Conservation (phyloP, 257 asterid genomes). For the Solanum peruvianum region DNA sequence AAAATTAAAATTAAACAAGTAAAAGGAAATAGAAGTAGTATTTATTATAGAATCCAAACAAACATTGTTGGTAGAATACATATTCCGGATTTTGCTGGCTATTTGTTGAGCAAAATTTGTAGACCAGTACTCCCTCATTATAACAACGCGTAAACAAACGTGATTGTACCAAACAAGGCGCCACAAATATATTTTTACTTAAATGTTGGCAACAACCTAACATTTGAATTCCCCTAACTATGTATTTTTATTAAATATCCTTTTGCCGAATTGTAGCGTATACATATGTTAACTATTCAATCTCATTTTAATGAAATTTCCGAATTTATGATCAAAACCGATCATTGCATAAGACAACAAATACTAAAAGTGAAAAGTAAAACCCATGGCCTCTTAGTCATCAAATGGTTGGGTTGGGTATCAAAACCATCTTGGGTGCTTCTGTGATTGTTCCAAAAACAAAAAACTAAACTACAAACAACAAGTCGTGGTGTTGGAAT, state of each 20-base stretch:
- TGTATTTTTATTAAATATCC: background rate
- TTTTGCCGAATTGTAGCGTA: background rate
- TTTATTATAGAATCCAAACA: background rate
- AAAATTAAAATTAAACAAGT: too few species aligned
- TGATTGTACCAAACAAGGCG: background rate
- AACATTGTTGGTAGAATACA: background rate
- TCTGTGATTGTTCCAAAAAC: background rate
- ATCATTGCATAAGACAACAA: background rate
- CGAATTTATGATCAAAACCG: too few species aligned
- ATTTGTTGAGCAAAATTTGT: background rate
- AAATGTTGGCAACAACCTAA: background rate
- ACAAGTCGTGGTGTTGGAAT: background rate
- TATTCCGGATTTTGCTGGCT: background rate
- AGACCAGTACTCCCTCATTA: background rate
- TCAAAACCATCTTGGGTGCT: background rate
- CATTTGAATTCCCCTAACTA: background rate
- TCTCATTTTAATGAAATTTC: background rate
- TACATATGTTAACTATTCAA: background rate
- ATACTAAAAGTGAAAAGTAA: background rate
- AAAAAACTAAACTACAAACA: background rate
- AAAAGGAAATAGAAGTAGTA: background rate
- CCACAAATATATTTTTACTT: background rate
- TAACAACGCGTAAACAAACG: background rate
- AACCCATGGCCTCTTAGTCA: too few species aligned
- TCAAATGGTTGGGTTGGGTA: background rate